Evolutionary conservation across 2,329 filamentous ascomycete species (phyloP), one percentile per base, ranked within the genome.

Genomic region (Daldinia sp.): DNA sequence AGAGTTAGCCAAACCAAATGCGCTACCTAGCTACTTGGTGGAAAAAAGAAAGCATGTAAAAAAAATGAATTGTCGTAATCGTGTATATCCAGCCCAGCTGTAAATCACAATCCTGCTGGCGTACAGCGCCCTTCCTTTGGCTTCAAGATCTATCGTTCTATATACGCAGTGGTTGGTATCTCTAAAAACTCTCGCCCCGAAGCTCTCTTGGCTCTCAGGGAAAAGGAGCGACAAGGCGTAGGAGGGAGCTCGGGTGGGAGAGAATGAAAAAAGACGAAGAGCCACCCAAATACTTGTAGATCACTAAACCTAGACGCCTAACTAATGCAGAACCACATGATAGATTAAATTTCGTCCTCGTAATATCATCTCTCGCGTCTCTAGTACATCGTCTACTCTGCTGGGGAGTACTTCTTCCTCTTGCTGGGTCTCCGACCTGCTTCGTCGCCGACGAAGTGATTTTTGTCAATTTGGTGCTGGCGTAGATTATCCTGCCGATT

Each of bases 401-500:
- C 46, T 15, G 60, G 42, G 28, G 72, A 73, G 30, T 66, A 70
- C 79, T 83, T 86, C 79, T 83, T 85, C 73, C 84, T 80, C 77
- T 87, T 88, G 39, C 74, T 80, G 1, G 83, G 81, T 64, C 83
- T 78, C 60, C 79, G 75, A 12, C 59, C 68, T 3, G 67, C 65
- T 56, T 75, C 75, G n/a, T 79, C 78, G 26, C 83, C 80, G n/a
- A 86, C 80, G 68, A 85, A 87, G 69, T 88, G 86, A 0, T 81
- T 81, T 79, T 88, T 88, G 65, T 87, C 85, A 37, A 86, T 82
- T 75, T 87, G 84, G 72, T 88, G 86, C 74, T 88, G 85, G 65
- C 84, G 80, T 68, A 88, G 75, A 62, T 88, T 88, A 72, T 88
- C 86, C 28, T 81, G 82, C 12, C 86, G 81, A 71, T 88, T 88